Percentiles rank a stretch among this genome's conserved stretches.
These are phyloP conservation scores for Passiflora organensis DNA, from an alignment of 345 rosid genomes.

Conservation along the genomic window DNA sequence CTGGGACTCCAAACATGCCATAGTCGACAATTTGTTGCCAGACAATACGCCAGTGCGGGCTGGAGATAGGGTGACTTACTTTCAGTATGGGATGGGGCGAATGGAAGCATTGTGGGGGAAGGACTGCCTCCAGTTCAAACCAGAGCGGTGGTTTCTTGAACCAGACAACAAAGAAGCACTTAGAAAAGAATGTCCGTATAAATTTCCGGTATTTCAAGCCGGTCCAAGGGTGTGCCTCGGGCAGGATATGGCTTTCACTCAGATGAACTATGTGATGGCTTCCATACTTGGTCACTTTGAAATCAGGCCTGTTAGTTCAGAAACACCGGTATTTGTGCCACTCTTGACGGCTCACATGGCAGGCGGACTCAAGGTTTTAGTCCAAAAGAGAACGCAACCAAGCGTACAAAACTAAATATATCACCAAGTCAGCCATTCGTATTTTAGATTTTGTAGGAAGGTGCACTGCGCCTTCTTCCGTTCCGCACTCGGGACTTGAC, in stretches of 20 bases:
- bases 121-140: slow-evolving; percentile 56
- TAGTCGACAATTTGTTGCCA: slow-evolving; percentile 43
- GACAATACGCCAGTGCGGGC: slow-evolving; percentile 58
- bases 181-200: slow-evolving; percentile 38
- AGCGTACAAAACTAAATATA: background rate
- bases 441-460: background rate
- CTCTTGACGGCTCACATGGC: slow-evolving; percentile 49
- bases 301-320: slow-evolving; percentile 17
- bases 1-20: slow-evolving; percentile 36
- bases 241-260: slow-evolving; percentile 42
- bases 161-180: slow-evolving; percentile 19
- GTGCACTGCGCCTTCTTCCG: background rate
- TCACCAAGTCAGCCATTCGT: slow-evolving; percentile 1
- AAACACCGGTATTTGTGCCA: slow-evolving; percentile 36
- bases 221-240: slow-evolving; percentile 49
- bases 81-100: slow-evolving; percentile 89
- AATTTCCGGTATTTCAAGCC: slow-evolving; percentile 43
- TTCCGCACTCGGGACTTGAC: too few relatives aligned
- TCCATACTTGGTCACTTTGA: slow-evolving; percentile 27
- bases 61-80: slow-evolving; percentile 81
- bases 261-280: slow-evolving; percentile 45
- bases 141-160: slow-evolving; percentile 54
- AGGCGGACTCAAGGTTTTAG: slow-evolving; percentile 31
- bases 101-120: slow-evolving; percentile 76
- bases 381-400: slow-evolving; percentile 19